Base-by-base conservation (phyloP, 2,329 filamentous ascomycete genomes). In the Onygena corvina region DNA sequence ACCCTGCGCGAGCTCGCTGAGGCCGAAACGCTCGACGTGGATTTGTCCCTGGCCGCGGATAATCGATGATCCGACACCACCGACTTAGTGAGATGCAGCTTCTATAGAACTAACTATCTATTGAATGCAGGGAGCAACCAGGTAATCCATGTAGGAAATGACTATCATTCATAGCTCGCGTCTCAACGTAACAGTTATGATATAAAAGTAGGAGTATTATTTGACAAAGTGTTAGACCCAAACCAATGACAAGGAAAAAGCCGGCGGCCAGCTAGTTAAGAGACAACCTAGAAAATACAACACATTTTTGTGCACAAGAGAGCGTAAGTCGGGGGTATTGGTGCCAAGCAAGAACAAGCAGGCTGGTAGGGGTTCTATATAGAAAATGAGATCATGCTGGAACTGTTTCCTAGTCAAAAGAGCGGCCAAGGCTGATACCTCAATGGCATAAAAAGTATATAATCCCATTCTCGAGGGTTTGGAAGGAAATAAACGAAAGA, bases 31-130 rank as follows among this genome's bases (percentile, higher is more conserved):
- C 25, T 40, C 18, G 25, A 40, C 18, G 36, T 23, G 25, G 21
- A 40, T 40, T 40, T 40, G 36, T 40, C 36, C 36, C 36, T 40
- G 36, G 18, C 36, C 18, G 14, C 18, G 36, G 36, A 40, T n/a
- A 23, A 40, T 40, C 18, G 18, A 40, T 20, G 25, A 11, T 40
- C 36, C 36, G 36, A 12, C 27, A 29, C 27, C 27, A 5, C 27
- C 27, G 11, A 33, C 30, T 33, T 9, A 12, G 4, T 33, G 14
- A 9, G 4, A 33, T n/a, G n/a, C n/a, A n/a, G n/a, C n/a, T n/a
- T n/a, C n/a, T n/a, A n/a, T n/a, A n/a, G n/a, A n/a, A n/a, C n/a
- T n/a, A n/a, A n/a, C n/a, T n/a, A n/a, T n/a, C n/a, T n/a, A n/a
- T n/a, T n/a, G n/a, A 29, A 29, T 5, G 11, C 27, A 5, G 27